phyloP scores from a whole-genome alignment of 2,329 filamentous ascomycete genomes.

The Xylaria sp. region DNA sequence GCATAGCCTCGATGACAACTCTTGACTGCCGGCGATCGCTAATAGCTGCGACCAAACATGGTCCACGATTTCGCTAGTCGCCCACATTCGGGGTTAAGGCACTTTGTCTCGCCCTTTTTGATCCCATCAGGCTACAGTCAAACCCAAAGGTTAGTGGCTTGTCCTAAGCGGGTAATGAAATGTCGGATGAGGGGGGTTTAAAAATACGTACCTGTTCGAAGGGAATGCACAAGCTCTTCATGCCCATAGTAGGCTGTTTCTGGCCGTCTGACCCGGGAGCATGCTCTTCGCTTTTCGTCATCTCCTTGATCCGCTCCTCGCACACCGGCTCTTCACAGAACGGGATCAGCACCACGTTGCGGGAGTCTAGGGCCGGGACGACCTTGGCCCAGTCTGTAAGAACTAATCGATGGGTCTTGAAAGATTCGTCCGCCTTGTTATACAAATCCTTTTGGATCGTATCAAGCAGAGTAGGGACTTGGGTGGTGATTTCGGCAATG shows the following conservation, averaged over 20 bases:
- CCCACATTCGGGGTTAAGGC: constrained; percentile 84
- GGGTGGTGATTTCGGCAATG: constrained; percentile 71
- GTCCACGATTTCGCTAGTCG: constrained; percentile 81
- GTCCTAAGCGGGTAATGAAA: constrained; percentile 38
- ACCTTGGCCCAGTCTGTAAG: constrained; percentile 91
- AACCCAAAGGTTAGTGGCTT: no score
- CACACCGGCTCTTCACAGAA: constrained; percentile 82
- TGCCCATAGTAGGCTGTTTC: constrained; percentile 62
- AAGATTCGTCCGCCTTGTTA: constrained; percentile 74
- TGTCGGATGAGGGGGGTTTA: no score
- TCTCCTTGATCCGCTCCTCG: constrained; percentile 93
- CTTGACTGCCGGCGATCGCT: constrained; percentile 20
- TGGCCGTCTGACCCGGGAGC: constrained; percentile 56
- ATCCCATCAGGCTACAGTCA: constrained; percentile 70
- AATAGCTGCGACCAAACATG: constrained; percentile 84
- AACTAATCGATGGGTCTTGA: constrained; percentile 77
- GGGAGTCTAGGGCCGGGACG: constrained; percentile 83
- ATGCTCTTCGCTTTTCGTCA: constrained; percentile 76
- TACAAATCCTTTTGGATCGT: constrained; percentile 86
- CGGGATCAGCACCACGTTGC: constrained; percentile 91
- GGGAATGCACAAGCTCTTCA: constrained; percentile 73
- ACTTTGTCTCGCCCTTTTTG: constrained; percentile 82
- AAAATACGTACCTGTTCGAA: constrained; percentile 64
- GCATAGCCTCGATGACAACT: no score
- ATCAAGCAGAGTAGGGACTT: constrained; percentile 81